Conservation (phyloP, 805 yeast species). For the Scheffersomyces spartinae region DNA sequence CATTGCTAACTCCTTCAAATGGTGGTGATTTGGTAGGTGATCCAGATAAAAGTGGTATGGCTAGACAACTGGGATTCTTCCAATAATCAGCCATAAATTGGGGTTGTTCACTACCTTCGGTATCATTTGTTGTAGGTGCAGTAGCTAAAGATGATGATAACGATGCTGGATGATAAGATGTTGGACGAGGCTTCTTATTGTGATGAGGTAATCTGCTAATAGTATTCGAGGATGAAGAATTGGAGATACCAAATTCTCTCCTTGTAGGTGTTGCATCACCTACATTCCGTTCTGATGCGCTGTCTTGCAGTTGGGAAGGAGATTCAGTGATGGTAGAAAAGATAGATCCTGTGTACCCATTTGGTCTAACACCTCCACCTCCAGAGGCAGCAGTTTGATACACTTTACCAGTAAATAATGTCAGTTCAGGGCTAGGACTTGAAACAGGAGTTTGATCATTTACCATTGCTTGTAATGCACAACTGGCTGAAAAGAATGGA, state of each 20-base stretch:
- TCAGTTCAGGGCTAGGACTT: constrained; percentile 17
- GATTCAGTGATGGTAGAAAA: constrained; percentile 38
- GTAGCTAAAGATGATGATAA: constrained; percentile 17
- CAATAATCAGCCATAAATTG: no score
- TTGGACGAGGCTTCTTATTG: constrained; percentile 62
- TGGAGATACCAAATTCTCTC: constrained; percentile 5
- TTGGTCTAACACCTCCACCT: constrained; percentile 9
- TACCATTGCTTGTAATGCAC: constrained; percentile 64
- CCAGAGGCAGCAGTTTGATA: constrained; percentile 6
- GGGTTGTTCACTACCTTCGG: no score
- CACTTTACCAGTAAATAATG: constrained; percentile 9
- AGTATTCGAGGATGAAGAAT: constrained; percentile 1
- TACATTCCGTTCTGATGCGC: constrained; percentile 4
- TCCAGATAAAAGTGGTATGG: constrained; percentile 23
- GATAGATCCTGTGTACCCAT: constrained; percentile 17
- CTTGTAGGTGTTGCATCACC: constrained; percentile 9
- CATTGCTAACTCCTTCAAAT: no score
- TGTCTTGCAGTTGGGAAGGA: constrained; percentile 13
- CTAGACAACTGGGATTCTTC: no score
- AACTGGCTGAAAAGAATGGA: constrained; percentile 59
- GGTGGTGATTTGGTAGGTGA: constrained; percentile 26
- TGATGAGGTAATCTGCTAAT: constrained; percentile 30
- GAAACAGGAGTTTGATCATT: constrained; percentile 27
- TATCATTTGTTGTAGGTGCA: no score
- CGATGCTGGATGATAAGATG: constrained; percentile 69